These are phyloP conservation scores for Phoma sp. DNA, from an alignment of 2,329 filamentous ascomycete genomes.

Conservation along the genomic window DNA sequence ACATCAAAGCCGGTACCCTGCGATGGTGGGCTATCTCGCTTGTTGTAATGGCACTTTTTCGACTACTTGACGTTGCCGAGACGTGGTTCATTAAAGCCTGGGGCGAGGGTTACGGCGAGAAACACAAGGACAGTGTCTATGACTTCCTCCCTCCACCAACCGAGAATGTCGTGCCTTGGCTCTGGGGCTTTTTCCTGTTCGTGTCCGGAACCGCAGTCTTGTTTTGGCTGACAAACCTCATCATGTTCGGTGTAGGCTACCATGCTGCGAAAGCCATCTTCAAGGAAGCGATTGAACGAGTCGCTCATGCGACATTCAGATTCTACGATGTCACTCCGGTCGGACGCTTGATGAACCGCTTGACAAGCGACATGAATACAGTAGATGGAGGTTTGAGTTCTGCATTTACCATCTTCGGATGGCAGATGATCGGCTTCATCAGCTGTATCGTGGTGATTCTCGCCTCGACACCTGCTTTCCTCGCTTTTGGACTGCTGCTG, in stretches of 20 bases:
- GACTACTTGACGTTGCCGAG: constrained; percentile 69
- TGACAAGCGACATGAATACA: constrained; percentile 89
- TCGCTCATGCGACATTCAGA: constrained; percentile 82
- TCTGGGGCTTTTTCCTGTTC: constrained; percentile 72
- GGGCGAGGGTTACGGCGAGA: constrained; percentile 73
- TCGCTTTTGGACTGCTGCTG: constrained; percentile 73
- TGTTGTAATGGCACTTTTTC: constrained; percentile 66
- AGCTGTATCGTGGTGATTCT: constrained; percentile 80
- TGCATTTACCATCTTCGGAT: constrained; percentile 74
- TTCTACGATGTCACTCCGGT: constrained; percentile 92
- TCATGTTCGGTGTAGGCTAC: constrained; percentile 80
- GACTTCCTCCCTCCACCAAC: constrained; percentile 69
- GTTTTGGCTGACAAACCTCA: constrained; percentile 66
- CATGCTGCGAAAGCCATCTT: constrained; percentile 79
- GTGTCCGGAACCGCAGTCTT: constrained; percentile 43
- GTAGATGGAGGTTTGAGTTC: constrained; percentile 84
- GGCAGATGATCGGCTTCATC: constrained; percentile 72
- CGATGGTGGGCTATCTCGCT: constrained; percentile 74
- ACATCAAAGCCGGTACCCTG: constrained; percentile 80
- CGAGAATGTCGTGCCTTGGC: constrained; percentile 74
- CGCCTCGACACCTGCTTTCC: constrained; percentile 76
- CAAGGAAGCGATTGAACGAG: constrained; percentile 70
- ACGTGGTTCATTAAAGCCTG: constrained; percentile 86
- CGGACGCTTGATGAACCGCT: constrained; percentile 87
- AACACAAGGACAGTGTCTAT: constrained; percentile 36